These are phyloP conservation scores for Penicillium bovifimosum DNA, from an alignment of 495 filamentous ascomycete genomes.

Conservation along the genomic window DNA sequence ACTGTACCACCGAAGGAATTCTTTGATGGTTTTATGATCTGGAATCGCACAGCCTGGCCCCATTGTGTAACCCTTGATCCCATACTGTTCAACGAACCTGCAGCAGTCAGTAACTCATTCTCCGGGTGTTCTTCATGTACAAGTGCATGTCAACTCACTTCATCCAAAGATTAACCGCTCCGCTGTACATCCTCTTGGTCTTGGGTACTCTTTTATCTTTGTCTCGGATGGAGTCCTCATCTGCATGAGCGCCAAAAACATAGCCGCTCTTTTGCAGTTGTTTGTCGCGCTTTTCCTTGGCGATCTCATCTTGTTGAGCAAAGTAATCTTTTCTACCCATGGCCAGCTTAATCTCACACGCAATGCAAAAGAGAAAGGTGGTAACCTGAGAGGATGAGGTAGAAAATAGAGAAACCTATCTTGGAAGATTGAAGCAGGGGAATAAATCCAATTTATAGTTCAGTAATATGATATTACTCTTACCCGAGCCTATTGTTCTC, in stretches of 20 bases:
- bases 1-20: constrained; percentile 18
- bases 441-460: neutral
- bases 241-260: constrained; percentile 15
- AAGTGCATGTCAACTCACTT: constrained; percentile 7
- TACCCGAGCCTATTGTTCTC: neutral
- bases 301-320: constrained; percentile 12
- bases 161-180: constrained; percentile 7
- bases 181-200: constrained; percentile 10
- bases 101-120: constrained; percentile 3
- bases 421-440: neutral
- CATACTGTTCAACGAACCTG: constrained; percentile 8
- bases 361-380: neutral
- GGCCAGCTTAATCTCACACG: neutral
- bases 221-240: constrained; percentile 10
- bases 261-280: constrained; percentile 10
- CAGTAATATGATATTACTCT: neutral
- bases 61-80: constrained; percentile 7
- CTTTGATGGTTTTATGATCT: constrained; percentile 14
- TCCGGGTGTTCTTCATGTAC: neutral
- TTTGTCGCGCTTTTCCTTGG: constrained; percentile 2
- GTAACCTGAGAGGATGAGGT: neutral
- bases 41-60: constrained; percentile 3
- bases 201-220: constrained; percentile 16
- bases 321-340: constrained; percentile 10
- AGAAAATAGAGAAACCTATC: neutral